These are phyloP conservation scores for Suillus lakei DNA, from an alignment of 768 basidiomycete species.

Conservation along the genomic window DNA sequence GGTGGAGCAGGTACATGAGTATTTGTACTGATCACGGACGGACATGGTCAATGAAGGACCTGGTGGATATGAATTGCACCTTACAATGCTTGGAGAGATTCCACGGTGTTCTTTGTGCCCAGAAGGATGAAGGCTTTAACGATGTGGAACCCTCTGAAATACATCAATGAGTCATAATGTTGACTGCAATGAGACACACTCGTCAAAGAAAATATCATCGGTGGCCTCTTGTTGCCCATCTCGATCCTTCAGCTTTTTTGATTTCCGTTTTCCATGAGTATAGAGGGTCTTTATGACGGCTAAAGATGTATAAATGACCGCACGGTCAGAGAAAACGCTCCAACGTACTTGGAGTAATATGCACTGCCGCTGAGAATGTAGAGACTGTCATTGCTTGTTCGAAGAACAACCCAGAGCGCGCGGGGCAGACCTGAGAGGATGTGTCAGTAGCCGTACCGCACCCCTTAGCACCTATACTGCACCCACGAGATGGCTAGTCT, in stretches of 20 bases:
- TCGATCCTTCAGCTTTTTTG: slow-evolving; percentile 40
- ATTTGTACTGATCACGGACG: slow-evolving; percentile 51
- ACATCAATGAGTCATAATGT: neutral
- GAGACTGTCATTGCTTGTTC: slow-evolving; percentile 51
- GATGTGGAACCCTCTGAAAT: slow-evolving; percentile 64
- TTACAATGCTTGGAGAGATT: slow-evolving; percentile 72
- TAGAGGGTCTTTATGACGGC: slow-evolving; percentile 60
- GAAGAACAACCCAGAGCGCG: neutral
- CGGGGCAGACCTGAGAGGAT: neutral
- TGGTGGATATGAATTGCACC: slow-evolving; percentile 14
- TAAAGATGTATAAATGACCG: slow-evolving; percentile 23
- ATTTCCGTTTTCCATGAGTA: slow-evolving; percentile 50
- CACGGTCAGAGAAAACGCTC: neutral
- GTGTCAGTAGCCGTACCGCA: neutral
- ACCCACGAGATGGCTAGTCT: neutral
- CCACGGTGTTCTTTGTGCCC: slow-evolving; percentile 67
- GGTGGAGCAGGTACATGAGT: slow-evolving; percentile 72
- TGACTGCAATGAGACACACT: slow-evolving; percentile 43
- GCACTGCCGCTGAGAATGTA: slow-evolving; percentile 55
- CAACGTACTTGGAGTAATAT: slow-evolving; percentile 55
- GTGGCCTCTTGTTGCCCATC: slow-evolving; percentile 48
- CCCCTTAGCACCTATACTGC: no score
- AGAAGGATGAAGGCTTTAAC: slow-evolving; percentile 75
- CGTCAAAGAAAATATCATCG: slow-evolving; percentile 71
- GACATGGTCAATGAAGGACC: neutral